phyloP scores from a whole-genome alignment of 768 basidiomycete species.

The Auriscalpium microsporum region DNA sequence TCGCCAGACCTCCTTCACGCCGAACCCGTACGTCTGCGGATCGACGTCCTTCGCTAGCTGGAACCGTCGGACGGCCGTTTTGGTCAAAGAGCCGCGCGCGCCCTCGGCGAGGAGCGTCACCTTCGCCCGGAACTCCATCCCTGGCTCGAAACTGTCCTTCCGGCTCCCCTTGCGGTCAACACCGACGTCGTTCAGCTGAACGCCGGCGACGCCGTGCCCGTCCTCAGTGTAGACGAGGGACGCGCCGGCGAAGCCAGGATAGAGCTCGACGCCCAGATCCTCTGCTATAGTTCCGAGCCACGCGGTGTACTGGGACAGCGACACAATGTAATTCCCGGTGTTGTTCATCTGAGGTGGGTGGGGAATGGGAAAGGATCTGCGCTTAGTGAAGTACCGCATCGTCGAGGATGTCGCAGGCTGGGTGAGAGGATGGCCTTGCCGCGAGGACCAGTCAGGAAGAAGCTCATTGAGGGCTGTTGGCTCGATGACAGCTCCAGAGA shows the following conservation, averaged over 20 bases:
- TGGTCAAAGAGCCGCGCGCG: slow-evolving; percentile 86
- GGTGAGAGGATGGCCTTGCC: slow-evolving; percentile 65
- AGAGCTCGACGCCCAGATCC: slow-evolving; percentile 84
- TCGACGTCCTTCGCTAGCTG: slow-evolving; percentile 58
- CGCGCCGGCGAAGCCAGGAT: slow-evolving; percentile 94
- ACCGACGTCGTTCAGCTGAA: slow-evolving; percentile 91
- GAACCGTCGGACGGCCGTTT: slow-evolving; percentile 69
- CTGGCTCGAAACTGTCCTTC: slow-evolving; percentile 89
- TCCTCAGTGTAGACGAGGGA: slow-evolving; percentile 64
- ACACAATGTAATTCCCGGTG: slow-evolving; percentile 87
- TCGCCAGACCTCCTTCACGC: slow-evolving; percentile 96
- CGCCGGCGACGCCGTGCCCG: slow-evolving; percentile 58
- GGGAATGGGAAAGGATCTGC: slow-evolving; percentile 68
- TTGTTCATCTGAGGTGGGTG: slow-evolving; percentile 98
- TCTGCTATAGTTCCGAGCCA: slow-evolving; percentile 90
- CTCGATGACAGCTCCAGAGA: slow-evolving; percentile 94
- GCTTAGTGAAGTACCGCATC: slow-evolving; percentile 81
- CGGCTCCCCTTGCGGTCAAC: slow-evolving; percentile 65
- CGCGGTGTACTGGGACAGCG: slow-evolving; percentile 78
- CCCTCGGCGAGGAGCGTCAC: slow-evolving; percentile 92
- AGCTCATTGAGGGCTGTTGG: slow-evolving; percentile 87
- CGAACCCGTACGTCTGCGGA: slow-evolving; percentile 93
- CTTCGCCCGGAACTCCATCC: slow-evolving; percentile 91
- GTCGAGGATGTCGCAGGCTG: slow-evolving; percentile 68
- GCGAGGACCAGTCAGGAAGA: slow-evolving; percentile 72